Conservation (phyloP, 257 asterid genomes). For the Capsicum rhomboideum region DNA sequence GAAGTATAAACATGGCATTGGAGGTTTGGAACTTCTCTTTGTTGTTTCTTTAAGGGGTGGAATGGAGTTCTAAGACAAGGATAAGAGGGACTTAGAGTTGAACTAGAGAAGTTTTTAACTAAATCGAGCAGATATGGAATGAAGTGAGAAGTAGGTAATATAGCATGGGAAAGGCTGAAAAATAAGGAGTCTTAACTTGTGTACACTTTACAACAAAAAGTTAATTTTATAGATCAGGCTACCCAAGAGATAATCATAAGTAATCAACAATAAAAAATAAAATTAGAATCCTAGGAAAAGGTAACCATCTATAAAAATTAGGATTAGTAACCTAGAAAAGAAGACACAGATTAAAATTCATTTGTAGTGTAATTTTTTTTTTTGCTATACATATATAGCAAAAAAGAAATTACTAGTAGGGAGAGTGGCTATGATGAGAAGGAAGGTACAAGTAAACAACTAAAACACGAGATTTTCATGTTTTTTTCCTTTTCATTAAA, state of each 20-base stretch:
- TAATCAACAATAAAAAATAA: background rate
- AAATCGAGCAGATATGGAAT: background rate
- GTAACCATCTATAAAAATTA: background rate
- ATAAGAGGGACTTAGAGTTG: background rate
- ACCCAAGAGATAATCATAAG: background rate
- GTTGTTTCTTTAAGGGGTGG: background rate
- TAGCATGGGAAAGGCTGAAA: background rate
- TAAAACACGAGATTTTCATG: background rate
- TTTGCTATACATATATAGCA: no score
- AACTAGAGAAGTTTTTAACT: background rate
- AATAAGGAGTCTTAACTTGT: background rate
- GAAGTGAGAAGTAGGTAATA: background rate
- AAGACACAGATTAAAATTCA: background rate
- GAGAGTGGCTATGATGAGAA: background rate
- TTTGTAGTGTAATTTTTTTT: background rate
- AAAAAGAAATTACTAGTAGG: background rate
- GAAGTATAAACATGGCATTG: background rate
- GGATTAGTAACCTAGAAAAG: background rate
- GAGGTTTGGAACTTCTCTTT: background rate
- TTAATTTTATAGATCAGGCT: background rate
- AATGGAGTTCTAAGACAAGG: background rate
- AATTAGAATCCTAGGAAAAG: background rate
- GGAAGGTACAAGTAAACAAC: background rate
- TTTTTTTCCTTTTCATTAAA: background rate
- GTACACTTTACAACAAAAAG: background rate